Base-by-base conservation (phyloP, 1,139 yeast genomes). In the Blastobotrys raffinosifermentans region DNA sequence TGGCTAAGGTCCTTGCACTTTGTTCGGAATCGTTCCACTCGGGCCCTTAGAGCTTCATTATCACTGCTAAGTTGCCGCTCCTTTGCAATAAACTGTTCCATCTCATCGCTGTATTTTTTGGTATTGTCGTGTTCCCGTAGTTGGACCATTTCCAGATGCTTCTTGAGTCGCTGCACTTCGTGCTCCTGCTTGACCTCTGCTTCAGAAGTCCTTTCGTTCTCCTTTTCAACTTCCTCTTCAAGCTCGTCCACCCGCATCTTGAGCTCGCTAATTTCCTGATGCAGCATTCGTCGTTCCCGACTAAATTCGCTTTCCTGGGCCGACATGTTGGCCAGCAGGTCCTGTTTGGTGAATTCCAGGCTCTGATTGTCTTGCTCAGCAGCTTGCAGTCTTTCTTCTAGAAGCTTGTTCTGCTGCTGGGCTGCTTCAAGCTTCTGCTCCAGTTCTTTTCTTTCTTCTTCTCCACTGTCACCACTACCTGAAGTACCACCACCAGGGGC, bases 301-400 rank as follows among this genome's bases (percentile, higher is more conserved):
- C 68, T 62, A 45, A 73, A 73, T 37, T 80, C 86, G 3, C 59
- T 54, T 46, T 82, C 89, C 45, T 80, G 73, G 18, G 78, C 70
- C 1, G 79, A 61, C 73, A 81, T 68, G 49, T 81, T 81, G 6
- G 80, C 83, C 26, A 79, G 57, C 19, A 81, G 61, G 49, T 81
- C 87, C 21, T 69, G 65, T 51, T 80, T 81, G 68, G 77, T 70
- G 2, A 48, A 44, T 38, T 46, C 46, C 21, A 45, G 39, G 5
- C 50, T 48, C 3, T 54, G 46, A 17, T 54, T 58, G 18, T 50
- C 47, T 8, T 55, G 32, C 11, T 49, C 43, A 2, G 51, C 45
- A 13, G 53, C 57, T 16, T 48, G 45, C 9, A 56, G 32, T 16
- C 50, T 44, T 4, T 48, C 51, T 2, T 56, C 48, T 1, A 66